phyloP scores from a whole-genome alignment of 768 basidiomycete species.

The Hypholoma fasciculare region DNA sequence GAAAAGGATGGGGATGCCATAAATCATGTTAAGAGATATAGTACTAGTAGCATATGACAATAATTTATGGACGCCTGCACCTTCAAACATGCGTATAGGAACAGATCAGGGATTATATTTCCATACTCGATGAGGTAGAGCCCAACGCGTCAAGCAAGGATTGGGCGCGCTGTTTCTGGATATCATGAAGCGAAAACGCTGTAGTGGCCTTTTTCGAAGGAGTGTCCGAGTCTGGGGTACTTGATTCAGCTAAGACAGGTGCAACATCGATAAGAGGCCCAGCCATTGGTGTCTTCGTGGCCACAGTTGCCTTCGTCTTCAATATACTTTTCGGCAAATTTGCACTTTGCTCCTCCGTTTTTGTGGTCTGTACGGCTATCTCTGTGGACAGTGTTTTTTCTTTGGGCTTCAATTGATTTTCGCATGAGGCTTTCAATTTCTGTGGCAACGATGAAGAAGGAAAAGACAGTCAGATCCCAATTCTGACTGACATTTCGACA shows the following conservation, averaged over 20 bases:
- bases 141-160: slow-evolving; percentile 15
- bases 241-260: slow-evolving; percentile 1
- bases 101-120: background rate
- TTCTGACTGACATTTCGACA: background rate
- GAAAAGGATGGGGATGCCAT: too few relatives aligned
- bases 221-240: background rate
- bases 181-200: slow-evolving; percentile 1
- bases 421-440: slow-evolving; percentile 22
- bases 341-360: background rate
- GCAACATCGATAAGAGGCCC: slow-evolving; percentile 18
- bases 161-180: slow-evolving; percentile 17
- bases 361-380: background rate
- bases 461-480: background rate
- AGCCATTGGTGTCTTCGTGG: slow-evolving; percentile 11
- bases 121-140: background rate
- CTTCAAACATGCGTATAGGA: too few relatives aligned
- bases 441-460: background rate
- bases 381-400: background rate
- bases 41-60: too few relatives aligned
- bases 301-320: background rate
- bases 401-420: slow-evolving; percentile 15
- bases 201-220: background rate
- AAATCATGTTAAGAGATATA: too few relatives aligned
- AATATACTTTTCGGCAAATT: slow-evolving; percentile 3
- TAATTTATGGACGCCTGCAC: too few relatives aligned